A percentile compares a stretch with the other conserved stretches of the same genome.
phyloP scores from a whole-genome alignment of 192 early-diverging fungal species.

The Ambispora gerdemannii region DNA sequence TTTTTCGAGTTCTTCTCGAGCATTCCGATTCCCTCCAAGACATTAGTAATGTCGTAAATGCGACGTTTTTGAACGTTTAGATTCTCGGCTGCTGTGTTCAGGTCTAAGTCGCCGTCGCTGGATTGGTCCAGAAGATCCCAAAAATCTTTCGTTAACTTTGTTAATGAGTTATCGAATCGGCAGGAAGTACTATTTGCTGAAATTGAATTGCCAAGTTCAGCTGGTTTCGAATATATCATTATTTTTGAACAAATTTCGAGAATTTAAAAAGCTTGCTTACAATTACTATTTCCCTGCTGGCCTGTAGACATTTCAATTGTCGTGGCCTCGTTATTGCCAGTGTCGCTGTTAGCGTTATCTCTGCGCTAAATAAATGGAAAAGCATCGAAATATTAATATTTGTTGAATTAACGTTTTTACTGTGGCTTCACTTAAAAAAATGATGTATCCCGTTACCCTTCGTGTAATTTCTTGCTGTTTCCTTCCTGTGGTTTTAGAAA shows the following conservation, averaged over 20 bases:
- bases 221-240: background rate
- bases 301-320: background rate
- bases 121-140: constrained; percentile 47
- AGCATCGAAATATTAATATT: too few species aligned
- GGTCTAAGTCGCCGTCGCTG: constrained; percentile 53
- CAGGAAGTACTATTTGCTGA: constrained; percentile 25
- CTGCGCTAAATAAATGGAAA: too few species aligned
- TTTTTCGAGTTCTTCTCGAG: constrained; percentile 69
- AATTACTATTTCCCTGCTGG: background rate
- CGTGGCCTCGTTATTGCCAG: too few species aligned
- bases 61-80: constrained; percentile 64
- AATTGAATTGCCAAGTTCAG: background rate
- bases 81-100: constrained; percentile 55
- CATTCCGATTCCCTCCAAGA: constrained; percentile 61
- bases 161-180: constrained; percentile 59
- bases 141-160: constrained; percentile 60
- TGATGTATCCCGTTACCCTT: too few species aligned
- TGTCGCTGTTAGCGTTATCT: too few species aligned
- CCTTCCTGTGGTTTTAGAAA: background rate
- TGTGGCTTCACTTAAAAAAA: too few species aligned
- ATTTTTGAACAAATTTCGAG: background rate
- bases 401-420: too few species aligned
- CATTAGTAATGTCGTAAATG: constrained; percentile 70
- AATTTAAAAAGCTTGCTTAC: background rate
- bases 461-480: background rate